Evolutionary conservation across 2,329 filamentous ascomycete species (phyloP).

Genomic region (Oidium heveae): DNA sequence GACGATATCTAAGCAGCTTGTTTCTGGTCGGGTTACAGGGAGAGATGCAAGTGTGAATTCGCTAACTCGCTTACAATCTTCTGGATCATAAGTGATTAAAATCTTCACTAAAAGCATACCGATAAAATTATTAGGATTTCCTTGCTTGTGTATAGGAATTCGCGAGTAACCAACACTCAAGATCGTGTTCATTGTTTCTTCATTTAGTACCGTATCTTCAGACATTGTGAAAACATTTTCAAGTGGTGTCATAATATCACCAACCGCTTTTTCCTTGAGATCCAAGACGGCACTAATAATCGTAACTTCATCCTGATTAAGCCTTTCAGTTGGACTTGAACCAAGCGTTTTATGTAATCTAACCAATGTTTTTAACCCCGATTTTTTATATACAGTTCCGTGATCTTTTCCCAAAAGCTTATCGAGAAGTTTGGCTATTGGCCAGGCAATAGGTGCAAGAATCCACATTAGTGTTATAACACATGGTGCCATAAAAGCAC

Average conservation of each 20-base stretch:
- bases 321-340: constrained; percentile 53
- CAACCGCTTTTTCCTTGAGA: constrained; percentile 85
- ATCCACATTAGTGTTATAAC: constrained; percentile 82
- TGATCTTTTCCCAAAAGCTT: constrained; percentile 83
- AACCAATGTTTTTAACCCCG: constrained; percentile 84
- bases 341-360: constrained; percentile 84
- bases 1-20: constrained; percentile 91
- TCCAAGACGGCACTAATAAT: constrained; percentile 95
- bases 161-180: constrained; percentile 83
- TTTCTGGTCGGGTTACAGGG: constrained; percentile 82
- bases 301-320: constrained; percentile 94
- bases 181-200: constrained; percentile 83
- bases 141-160: constrained; percentile 77
- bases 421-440: constrained; percentile 85
- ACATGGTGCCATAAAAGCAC: constrained; percentile 74
- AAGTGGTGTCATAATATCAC: constrained; percentile 96
- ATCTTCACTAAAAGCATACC: constrained; percentile 98
- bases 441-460: constrained; percentile 74
- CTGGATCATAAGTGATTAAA: constrained; percentile 92
- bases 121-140: constrained; percentile 68
- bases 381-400: constrained; percentile 94
- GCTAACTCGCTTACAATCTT: constrained; percentile 63
- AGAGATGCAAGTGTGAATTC: constrained; percentile 86
- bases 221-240: constrained; percentile 90
- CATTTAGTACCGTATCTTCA: constrained; percentile 80